Percentiles rank a stretch among this genome's conserved stretches.
Conservation (phyloP, 2,329 filamentous ascomycete species). For the Penicillium sp. region DNA sequence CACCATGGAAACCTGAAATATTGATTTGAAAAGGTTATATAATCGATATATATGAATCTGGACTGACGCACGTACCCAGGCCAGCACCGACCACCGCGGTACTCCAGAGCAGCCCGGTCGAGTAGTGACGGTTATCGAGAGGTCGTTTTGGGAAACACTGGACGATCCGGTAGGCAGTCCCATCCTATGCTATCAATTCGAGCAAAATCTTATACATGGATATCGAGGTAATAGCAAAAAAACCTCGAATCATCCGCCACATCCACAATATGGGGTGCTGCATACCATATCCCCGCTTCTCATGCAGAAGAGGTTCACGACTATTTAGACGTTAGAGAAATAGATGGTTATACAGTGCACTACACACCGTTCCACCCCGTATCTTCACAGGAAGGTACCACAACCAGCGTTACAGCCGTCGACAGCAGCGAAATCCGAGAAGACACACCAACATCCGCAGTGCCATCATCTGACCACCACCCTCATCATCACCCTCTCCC, state of each 20-base stretch:
- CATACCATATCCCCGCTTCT: constrained; percentile 73
- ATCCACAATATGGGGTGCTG: constrained; percentile 79
- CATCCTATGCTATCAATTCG: background rate
- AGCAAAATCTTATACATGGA: constrained; percentile 3
- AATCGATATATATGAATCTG: background rate
- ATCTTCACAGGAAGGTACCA: constrained; percentile 16
- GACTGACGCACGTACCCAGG: constrained; percentile 5
- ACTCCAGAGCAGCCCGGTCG: constrained; percentile 83
- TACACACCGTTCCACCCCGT: constrained; percentile 77
- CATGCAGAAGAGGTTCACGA: constrained; percentile 76
- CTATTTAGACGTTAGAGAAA: constrained; percentile 94
- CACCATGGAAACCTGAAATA: background rate
- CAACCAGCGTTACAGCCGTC: background rate
- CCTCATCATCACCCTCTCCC: background rate
- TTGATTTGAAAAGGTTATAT: background rate
- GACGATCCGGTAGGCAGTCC: constrained; percentile 54
- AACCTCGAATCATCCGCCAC: constrained; percentile 29
- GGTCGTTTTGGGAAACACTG: constrained; percentile 74
- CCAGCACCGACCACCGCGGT: constrained; percentile 87
- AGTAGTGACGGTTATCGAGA: constrained; percentile 88
- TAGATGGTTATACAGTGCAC: constrained; percentile 95
- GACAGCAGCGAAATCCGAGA: background rate
- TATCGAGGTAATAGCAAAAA: constrained; percentile 24
- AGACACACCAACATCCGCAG: background rate
- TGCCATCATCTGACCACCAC: background rate